These are phyloP conservation scores for Dovyalis caffra DNA, from an alignment of 345 rosid genomes.

Conservation along the genomic window DNA sequence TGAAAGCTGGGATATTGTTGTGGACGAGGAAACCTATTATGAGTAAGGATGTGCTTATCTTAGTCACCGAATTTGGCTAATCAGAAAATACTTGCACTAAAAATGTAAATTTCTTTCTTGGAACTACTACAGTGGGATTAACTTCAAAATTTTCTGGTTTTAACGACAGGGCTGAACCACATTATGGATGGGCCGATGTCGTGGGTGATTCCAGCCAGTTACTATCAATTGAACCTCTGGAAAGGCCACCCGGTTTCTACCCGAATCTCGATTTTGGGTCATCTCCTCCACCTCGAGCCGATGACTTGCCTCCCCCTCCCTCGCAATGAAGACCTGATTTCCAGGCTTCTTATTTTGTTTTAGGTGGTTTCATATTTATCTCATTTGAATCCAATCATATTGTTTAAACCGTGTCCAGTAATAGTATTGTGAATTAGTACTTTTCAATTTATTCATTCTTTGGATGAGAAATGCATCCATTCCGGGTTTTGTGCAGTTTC, in stretches of 20 bases:
- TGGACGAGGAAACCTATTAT: constrained; percentile 86
- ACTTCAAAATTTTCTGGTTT: background rate
- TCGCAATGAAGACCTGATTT: constrained; percentile 14
- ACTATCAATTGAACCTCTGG: constrained; percentile 72
- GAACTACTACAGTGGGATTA: background rate
- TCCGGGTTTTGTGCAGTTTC: background rate
- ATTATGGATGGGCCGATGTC: constrained; percentile 97
- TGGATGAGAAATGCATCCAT: constrained; percentile 24
- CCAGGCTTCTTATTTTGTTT: constrained; percentile 14
- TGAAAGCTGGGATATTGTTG: constrained; percentile 97
- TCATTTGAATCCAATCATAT: constrained; percentile 14
- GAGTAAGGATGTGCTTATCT: constrained; percentile 54
- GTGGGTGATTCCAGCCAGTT: constrained; percentile 87
- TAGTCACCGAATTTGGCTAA: background rate
- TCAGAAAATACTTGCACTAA: background rate
- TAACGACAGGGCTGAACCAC: constrained; percentile 82
- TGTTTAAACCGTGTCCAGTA: constrained; percentile 15
- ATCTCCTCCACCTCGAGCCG: constrained; percentile 45
- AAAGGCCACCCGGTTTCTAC: constrained; percentile 85
- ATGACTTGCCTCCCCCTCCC: constrained; percentile 33
- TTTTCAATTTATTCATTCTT: constrained; percentile 39
- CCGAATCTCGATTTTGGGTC: constrained; percentile 75
- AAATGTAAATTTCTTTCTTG: background rate
- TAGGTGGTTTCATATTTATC: constrained; percentile 11
- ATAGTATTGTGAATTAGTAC: constrained; percentile 5